Evolutionary conservation across 495 filamentous ascomycete genomes (phyloP).

Genomic region (Penicillium pancosmium): DNA sequence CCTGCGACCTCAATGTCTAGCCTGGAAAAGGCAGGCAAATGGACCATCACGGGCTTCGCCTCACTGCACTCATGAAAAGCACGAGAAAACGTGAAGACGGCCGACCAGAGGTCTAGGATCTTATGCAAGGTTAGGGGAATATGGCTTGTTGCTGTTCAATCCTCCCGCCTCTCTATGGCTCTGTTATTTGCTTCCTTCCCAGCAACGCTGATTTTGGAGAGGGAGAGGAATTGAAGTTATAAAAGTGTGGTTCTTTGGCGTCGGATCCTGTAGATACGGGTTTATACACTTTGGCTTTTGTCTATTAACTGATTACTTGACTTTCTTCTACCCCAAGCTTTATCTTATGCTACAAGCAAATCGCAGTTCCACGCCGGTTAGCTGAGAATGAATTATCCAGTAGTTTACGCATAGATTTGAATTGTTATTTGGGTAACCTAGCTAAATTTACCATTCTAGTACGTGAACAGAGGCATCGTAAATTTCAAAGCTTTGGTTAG

Average conservation of each 20-base stretch:
- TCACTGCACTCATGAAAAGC: no score
- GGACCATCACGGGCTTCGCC: no score
- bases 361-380: no score
- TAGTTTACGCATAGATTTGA: not conserved
- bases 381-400: no score
- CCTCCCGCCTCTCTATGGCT: no score
- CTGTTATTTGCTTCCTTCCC: slow-evolving; percentile 11
- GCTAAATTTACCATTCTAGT: slow-evolving; percentile 22
- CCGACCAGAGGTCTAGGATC: no score
- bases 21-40: not conserved
- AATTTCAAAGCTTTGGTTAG: slow-evolving; percentile 2
- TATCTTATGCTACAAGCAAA: no score
- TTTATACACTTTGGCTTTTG: slow-evolving; percentile 34
- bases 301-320: slow-evolving; percentile 8
- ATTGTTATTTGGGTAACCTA: slow-evolving; percentile 18
- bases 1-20: not conserved
- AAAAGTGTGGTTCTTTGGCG: slow-evolving; percentile 36
- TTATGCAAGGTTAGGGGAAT: no score
- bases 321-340: not conserved
- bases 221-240: slow-evolving; percentile 26
- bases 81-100: no score
- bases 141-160: not conserved
- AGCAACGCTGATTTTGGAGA: slow-evolving; percentile 7
- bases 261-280: slow-evolving; percentile 38
- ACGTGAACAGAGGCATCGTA: slow-evolving; percentile 15